Percentiles rank a stretch among this genome's conserved stretches.
phyloP scores from a whole-genome alignment of 2,329 filamentous ascomycete species.

The Neonectria magnoliae region DNA sequence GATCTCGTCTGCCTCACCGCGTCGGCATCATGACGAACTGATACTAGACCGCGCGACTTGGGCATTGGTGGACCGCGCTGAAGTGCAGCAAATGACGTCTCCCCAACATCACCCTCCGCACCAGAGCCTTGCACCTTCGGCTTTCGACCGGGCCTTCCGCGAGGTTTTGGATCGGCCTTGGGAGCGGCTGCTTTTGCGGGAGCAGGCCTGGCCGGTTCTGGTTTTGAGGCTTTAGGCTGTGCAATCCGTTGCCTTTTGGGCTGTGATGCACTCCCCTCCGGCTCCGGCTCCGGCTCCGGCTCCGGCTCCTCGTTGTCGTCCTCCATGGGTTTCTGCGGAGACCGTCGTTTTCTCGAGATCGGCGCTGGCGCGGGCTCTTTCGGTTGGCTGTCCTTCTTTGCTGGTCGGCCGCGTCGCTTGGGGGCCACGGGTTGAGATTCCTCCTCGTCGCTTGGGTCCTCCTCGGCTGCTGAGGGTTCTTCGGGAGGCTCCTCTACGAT shows the following conservation, averaged over 20 bases:
- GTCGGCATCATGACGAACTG: conserved; percentile 60
- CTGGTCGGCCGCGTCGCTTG: conserved; percentile 30
- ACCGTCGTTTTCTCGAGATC: conserved; percentile 31
- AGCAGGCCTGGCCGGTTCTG: conserved; percentile 32
- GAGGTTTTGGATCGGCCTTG: conserved; percentile 38
- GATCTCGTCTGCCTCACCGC: conserved; percentile 73
- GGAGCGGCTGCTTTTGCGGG: conserved; percentile 27
- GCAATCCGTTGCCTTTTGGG: conserved; percentile 43
- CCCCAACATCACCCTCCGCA: conserved; percentile 51
- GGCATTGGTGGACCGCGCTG: conserved; percentile 66
- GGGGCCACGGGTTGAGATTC: conserved; percentile 3
- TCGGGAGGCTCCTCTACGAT: conserved; percentile 25
- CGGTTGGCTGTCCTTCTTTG: conserved; percentile 19
- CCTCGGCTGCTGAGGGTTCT: conserved; percentile 22
- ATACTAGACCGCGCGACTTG: conserved; percentile 64
- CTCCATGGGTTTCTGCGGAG: conserved; percentile 17
- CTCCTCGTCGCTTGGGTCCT: conserved; percentile 8
- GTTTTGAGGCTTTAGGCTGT: conserved; percentile 38
- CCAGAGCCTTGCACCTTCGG: conserved; percentile 37
- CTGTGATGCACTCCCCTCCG: conserved; percentile 36
- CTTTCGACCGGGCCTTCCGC: conserved; percentile 40
- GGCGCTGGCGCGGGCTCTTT: conserved; percentile 28
- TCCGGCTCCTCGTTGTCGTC: conserved; percentile 39
- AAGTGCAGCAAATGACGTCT: conserved; percentile 59
- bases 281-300: conserved; percentile 38